Evolutionary conservation across 257 asterid genomes (phyloP).

Genomic region (Vinca minor): DNA sequence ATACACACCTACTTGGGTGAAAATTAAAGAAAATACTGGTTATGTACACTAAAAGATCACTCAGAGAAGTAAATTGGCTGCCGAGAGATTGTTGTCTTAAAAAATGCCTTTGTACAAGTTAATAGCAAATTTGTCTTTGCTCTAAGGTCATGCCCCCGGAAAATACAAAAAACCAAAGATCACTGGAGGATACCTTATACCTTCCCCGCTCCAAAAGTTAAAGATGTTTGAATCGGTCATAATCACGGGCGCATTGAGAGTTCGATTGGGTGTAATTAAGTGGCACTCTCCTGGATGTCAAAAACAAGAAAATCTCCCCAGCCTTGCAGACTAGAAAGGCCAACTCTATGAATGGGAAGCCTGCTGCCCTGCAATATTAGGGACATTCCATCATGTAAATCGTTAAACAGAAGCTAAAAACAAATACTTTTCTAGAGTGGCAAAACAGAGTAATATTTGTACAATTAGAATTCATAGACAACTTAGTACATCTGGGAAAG

Average conservation of each 20-base stretch:
- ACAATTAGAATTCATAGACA: no score
- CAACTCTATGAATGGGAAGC: not conserved
- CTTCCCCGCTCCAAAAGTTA: constrained; percentile 1
- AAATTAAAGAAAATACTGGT: not conserved
- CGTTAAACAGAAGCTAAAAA: not conserved
- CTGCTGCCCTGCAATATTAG: constrained; percentile 7
- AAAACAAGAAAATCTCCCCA: not conserved
- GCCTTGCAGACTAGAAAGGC: not conserved
- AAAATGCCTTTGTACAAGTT: constrained; percentile 8
- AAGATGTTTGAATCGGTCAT: not conserved
- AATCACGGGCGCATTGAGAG: not conserved
- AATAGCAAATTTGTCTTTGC: not conserved
- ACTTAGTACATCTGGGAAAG: no score
- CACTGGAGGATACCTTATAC: no score
- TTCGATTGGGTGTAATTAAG: not conserved
- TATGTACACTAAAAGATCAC: constrained; percentile 14
- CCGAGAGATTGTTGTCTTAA: not conserved
- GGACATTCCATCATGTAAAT: not conserved
- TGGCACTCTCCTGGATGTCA: not conserved
- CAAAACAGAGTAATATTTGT: no score
- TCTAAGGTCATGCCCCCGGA: no score
- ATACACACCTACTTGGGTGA: not conserved
- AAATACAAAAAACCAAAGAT: no score
- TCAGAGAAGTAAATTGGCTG: not conserved
- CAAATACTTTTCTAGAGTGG: no score